Percentiles rank a stretch among this genome's conserved stretches.
These are phyloP conservation scores for Lasiosphaeris hirsuta DNA, from an alignment of 495 filamentous ascomycete species.

Conservation along the genomic window DNA sequence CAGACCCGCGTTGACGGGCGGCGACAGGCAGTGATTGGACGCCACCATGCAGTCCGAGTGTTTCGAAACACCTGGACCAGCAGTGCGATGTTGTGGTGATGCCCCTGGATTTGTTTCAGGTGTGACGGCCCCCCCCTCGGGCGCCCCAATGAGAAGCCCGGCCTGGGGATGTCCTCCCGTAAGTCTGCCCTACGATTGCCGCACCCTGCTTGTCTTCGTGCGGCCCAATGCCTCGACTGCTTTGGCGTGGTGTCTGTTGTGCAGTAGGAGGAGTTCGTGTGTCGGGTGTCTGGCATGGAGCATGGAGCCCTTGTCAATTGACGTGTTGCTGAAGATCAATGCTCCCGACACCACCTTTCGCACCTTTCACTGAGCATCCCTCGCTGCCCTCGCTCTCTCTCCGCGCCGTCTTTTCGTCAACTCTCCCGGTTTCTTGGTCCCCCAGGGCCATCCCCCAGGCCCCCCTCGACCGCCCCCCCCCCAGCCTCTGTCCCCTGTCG, in stretches of 20 bases:
- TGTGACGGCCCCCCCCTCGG: slow-evolving; percentile 12
- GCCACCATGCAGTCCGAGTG: slow-evolving; percentile 25
- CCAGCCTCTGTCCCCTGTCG: slow-evolving; percentile 32
- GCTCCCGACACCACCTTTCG: slow-evolving; percentile 36
- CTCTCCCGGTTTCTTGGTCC: slow-evolving; percentile 34
- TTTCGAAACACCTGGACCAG: slow-evolving; percentile 30
- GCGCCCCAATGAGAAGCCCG: slow-evolving; percentile 15
- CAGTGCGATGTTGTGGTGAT: slow-evolving; percentile 17
- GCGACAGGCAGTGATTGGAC: slow-evolving; percentile 22
- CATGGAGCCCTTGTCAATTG: no score
- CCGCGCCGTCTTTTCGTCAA: slow-evolving; percentile 39
- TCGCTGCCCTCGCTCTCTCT: slow-evolving; percentile 17
- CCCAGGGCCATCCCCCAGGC: slow-evolving; percentile 29
- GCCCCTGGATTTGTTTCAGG: slow-evolving; percentile 28
- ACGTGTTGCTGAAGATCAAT: neutral
- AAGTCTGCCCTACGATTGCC: slow-evolving; percentile 14
- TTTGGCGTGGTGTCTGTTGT: no score
- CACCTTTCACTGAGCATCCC: slow-evolving; percentile 30
- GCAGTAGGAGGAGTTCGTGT: no score
- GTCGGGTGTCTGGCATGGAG: no score
- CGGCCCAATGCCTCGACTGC: no score
- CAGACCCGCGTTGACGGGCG: slow-evolving; percentile 12
- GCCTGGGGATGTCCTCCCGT: neutral
- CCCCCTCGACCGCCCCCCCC: slow-evolving; percentile 49
- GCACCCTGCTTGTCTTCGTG: no score